Percentiles rank a stretch among this genome's conserved stretches.
phyloP scores from a whole-genome alignment of 2,329 filamentous ascomycete genomes.

The Thelonectria olida region DNA sequence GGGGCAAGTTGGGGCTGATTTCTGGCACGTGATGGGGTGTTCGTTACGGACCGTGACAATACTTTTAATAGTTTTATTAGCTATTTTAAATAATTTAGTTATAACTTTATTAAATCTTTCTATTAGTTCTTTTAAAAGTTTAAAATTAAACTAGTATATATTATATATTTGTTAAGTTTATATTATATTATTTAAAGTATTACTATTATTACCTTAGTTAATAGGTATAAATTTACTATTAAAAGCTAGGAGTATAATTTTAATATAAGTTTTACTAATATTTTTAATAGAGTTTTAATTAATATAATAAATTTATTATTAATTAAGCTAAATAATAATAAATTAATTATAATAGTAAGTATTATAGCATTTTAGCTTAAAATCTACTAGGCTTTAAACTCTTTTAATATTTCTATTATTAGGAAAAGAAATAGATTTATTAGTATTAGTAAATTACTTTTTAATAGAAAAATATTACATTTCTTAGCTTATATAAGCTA shows the following conservation, averaged over 20 bases:
- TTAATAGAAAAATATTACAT: slow-evolving; percentile 4
- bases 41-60: too few species aligned
- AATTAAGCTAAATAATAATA: background rate
- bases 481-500: background rate
- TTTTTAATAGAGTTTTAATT: background rate
- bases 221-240: background rate
- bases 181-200: background rate
- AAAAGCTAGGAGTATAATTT: background rate
- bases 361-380: background rate
- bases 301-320: background rate
- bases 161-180: background rate
- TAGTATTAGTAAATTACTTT: slow-evolving; percentile 9
- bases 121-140: background rate
- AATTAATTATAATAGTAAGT: background rate
- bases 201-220: background rate
- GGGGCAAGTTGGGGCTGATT: too few species aligned
- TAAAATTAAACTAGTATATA: background rate
- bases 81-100: too few species aligned
- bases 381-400: background rate
- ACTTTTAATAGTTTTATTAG: too few species aligned
- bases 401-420: background rate
- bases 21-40: too few species aligned
- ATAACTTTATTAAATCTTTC: slow-evolving; percentile 5
- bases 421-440: slow-evolving; percentile 2
- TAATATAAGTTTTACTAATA: background rate